These are phyloP conservation scores for Mycena indigotica DNA, from an alignment of 768 basidiomycete genomes.

Conservation along the genomic window DNA sequence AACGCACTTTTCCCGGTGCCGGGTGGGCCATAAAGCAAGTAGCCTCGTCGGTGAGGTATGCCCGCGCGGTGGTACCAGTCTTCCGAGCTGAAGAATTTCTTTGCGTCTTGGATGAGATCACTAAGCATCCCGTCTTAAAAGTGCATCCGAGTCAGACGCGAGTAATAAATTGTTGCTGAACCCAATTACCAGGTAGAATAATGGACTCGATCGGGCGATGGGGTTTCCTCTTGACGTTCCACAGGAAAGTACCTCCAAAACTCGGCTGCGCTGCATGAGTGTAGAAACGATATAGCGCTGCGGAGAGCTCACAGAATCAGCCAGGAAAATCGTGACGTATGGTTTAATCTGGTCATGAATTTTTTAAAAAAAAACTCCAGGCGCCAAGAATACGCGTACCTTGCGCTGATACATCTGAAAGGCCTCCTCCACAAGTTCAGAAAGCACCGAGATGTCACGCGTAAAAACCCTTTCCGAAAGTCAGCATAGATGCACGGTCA, in stretches of 20 bases:
- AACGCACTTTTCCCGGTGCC: constrained; percentile 59
- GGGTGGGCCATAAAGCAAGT: constrained; percentile 60
- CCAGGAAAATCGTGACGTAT: constrained; percentile 34
- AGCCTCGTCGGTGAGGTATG: constrained; percentile 60
- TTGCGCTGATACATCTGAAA: constrained; percentile 37
- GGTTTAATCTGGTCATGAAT: too few relatives aligned
- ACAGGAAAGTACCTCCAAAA: constrained; percentile 40
- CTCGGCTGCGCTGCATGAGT: constrained; percentile 30
- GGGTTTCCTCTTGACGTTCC: constrained; percentile 52
- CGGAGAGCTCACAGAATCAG: constrained; percentile 24
- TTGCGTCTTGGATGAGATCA: constrained; percentile 48
- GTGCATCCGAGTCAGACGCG: too few relatives aligned
- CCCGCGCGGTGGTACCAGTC: constrained; percentile 60
- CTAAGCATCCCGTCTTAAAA: background rate
- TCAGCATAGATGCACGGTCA: background rate
- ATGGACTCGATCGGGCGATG: constrained; percentile 44
- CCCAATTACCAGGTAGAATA: constrained; percentile 15
- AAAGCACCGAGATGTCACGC: constrained; percentile 38
- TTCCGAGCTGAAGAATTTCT: constrained; percentile 56
- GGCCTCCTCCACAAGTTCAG: constrained; percentile 40
- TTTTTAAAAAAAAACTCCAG: too few relatives aligned
- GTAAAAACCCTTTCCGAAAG: constrained; percentile 39
- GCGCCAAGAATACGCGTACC: too few relatives aligned
- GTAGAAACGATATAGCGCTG: background rate
- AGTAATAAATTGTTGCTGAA: too few relatives aligned